Conservation (phyloP, 495 filamentous ascomycete genomes). For the Gamarada debralockiae region DNA sequence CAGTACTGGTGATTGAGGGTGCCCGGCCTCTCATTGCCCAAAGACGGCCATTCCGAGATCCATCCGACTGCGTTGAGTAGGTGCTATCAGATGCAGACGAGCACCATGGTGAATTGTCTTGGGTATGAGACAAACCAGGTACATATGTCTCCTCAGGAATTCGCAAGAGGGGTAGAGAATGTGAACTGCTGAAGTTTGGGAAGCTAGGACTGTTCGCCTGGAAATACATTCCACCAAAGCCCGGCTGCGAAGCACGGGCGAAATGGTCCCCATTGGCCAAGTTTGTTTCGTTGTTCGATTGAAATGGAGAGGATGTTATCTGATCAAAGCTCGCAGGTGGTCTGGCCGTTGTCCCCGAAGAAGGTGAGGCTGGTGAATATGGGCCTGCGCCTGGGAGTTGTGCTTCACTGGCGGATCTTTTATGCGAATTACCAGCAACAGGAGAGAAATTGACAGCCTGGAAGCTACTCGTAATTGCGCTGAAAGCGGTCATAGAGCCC, state of each 20-base stretch:
- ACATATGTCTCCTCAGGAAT: slow-evolving; percentile 19
- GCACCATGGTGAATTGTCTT: slow-evolving; percentile 41
- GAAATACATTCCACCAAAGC: slow-evolving; percentile 9
- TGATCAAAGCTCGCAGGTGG: slow-evolving; percentile 1
- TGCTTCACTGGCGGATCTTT: slow-evolving; percentile 14
- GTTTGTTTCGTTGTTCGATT: background rate
- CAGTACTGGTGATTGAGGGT: slow-evolving; percentile 11
- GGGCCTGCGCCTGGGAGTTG: slow-evolving; percentile 5
- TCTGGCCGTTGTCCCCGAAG: slow-evolving; percentile 1
- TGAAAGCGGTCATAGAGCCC: slow-evolving; percentile 15
- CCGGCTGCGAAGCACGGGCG: slow-evolving; percentile 1
- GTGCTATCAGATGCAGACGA: slow-evolving; percentile 49
- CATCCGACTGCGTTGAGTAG: slow-evolving; percentile 46
- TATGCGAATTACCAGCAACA: background rate
- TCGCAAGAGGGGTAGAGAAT: slow-evolving; percentile 14
- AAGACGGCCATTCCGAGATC: slow-evolving; percentile 6
- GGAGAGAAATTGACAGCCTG: slow-evolving; percentile 9
- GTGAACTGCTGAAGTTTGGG: slow-evolving; percentile 1
- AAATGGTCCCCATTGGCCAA: slow-evolving; percentile 3
- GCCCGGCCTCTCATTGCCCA: slow-evolving; percentile 15
- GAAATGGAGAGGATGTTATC: slow-evolving; percentile 3
- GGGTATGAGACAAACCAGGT: slow-evolving; percentile 23
- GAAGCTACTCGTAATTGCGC: slow-evolving; percentile 12
- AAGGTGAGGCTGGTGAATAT: slow-evolving; percentile 7
- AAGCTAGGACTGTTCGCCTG: slow-evolving; percentile 7